A percentile compares a stretch with the other conserved stretches of the same genome.
phyloP scores from a whole-genome alignment of 371 early-diverging fungal genomes.

The Lichtheimia ramosa region DNA sequence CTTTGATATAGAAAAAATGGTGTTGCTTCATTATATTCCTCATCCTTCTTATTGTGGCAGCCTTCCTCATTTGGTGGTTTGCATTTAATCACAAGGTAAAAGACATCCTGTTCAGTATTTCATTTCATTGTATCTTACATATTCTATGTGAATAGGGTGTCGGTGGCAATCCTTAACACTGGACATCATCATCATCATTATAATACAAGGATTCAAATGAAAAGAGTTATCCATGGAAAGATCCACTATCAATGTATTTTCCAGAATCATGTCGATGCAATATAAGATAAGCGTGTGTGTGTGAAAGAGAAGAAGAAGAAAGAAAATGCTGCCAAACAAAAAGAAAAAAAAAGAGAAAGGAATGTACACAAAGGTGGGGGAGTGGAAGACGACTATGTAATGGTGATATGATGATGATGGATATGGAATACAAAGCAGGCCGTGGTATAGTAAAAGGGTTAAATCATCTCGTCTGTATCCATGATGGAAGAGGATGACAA shows the following conservation, averaged over 20 bases:
- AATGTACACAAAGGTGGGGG: background rate
- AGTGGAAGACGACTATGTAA: background rate
- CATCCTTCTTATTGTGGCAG: constrained; percentile 38
- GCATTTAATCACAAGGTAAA: constrained; percentile 21
- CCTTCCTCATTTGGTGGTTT: constrained; percentile 39
- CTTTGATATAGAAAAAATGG: constrained; percentile 56
- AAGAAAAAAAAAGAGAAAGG: background rate
- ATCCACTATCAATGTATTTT: too few relatives aligned
- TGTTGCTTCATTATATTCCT: constrained; percentile 45
- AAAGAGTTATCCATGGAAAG: too few relatives aligned
- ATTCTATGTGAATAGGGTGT: constrained; percentile 13
- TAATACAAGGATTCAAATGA: too few relatives aligned
- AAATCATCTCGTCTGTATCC: constrained; percentile 3
- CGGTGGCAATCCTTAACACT: constrained; percentile 12
- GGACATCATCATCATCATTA: too few relatives aligned
- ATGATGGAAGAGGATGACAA: background rate
- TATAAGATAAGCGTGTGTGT: too few relatives aligned
- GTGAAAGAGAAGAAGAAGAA: too few relatives aligned
- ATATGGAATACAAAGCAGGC: background rate
- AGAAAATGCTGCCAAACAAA: background rate
- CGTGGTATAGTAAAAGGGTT: background rate
- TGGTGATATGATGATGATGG: background rate
- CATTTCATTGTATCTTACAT: background rate
- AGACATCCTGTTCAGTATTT: background rate
- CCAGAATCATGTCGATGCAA: too few relatives aligned